Evolutionary conservation across 805 yeast species (phyloP).

Genomic region (Scheffersomyces lignosus): DNA sequence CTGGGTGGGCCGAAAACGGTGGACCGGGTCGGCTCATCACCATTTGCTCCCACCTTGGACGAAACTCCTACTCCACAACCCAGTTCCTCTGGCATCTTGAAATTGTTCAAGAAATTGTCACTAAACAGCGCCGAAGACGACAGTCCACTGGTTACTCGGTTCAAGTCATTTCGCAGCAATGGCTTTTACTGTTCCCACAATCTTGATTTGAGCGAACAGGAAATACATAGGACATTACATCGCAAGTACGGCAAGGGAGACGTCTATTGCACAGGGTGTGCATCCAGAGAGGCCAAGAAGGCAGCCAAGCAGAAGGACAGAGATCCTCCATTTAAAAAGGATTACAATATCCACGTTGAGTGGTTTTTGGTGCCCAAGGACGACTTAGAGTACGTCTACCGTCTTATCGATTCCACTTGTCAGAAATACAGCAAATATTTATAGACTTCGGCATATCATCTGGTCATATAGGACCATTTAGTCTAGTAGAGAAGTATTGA

Average conservation of each 20-base stretch:
- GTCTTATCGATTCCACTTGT: conserved; percentile 30
- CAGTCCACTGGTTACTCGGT: too few relatives aligned
- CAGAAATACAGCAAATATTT: neutral
- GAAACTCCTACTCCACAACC: too few relatives aligned
- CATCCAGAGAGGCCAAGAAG: conserved; percentile 3
- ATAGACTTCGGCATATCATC: too few relatives aligned
- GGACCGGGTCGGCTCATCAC: conserved; percentile 1
- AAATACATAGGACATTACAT: conserved; percentile 41
- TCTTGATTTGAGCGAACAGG: conserved; percentile 39
- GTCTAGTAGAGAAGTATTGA: too few relatives aligned
- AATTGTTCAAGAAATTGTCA: conserved; percentile 15
- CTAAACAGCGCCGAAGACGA: neutral
- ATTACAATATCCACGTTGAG: conserved; percentile 48
- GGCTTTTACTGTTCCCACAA: conserved; percentile 37
- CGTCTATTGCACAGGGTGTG: conserved; percentile 50
- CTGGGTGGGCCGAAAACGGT: conserved; percentile 7
- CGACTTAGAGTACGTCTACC: conserved; percentile 32
- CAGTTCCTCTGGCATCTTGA: conserved; percentile 3
- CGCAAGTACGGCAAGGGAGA: conserved; percentile 47
- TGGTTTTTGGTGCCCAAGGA: conserved; percentile 57
- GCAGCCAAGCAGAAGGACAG: conserved; percentile 1
- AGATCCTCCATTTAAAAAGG: conserved; percentile 6
- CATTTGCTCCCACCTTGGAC: neutral
- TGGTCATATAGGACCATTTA: too few relatives aligned
- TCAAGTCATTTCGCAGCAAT: conserved; percentile 5